phyloP scores from a whole-genome alignment of 805 yeast species.

The Candida schatavii region DNA sequence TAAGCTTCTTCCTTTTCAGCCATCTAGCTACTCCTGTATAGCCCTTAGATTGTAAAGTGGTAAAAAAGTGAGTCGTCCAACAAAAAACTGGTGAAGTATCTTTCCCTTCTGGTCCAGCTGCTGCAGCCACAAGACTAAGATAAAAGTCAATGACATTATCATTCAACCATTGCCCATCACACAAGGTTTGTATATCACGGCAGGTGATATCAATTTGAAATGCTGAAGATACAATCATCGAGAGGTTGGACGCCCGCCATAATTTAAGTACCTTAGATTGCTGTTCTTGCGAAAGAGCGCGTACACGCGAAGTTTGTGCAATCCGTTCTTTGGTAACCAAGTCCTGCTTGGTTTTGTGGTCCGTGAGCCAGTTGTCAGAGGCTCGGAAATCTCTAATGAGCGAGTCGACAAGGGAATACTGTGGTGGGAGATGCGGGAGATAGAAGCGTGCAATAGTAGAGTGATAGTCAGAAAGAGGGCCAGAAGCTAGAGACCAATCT shows the following conservation, averaged over 20 bases:
- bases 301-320: conserved; percentile 9
- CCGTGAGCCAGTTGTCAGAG: not conserved
- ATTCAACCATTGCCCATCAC: conserved; percentile 79
- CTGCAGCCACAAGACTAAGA: conserved; percentile 49
- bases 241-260: conserved; percentile 25
- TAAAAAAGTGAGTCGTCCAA: conserved; percentile 86
- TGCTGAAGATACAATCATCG: conserved; percentile 26
- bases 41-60: conserved; percentile 69
- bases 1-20: conserved; percentile 25
- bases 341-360: not conserved
- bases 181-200: conserved; percentile 68
- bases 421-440: conserved; percentile 1
- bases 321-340: conserved; percentile 5
- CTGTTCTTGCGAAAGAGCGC: conserved; percentile 29
- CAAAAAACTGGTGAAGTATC: conserved; percentile 43
- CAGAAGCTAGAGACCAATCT: too few relatives aligned
- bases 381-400: not conserved
- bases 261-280: conserved; percentile 27
- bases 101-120: too few relatives aligned
- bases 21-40: conserved; percentile 48
- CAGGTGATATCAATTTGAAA: conserved; percentile 58
- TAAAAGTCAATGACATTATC: conserved; percentile 88
- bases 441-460: conserved; percentile 2
- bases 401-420: conserved; percentile 2
- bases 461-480: not conserved